phyloP scores from a whole-genome alignment of 2,329 filamentous ascomycete genomes.

The Cercospora sojina region DNA sequence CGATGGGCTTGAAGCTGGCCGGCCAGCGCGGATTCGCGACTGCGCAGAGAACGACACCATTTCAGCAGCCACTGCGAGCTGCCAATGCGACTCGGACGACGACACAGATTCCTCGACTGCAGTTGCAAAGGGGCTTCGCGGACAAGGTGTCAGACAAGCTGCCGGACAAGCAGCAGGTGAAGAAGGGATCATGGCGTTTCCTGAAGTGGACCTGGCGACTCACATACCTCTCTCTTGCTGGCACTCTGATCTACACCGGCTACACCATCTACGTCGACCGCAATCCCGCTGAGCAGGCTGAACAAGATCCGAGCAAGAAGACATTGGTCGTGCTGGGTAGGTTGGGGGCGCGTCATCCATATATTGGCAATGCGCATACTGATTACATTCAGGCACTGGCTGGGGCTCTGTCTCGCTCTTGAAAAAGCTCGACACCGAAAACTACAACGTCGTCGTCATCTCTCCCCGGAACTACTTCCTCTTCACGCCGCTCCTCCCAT shows the following conservation, averaged over 20 bases:
- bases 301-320: slow-evolving; percentile 87
- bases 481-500: slow-evolving; percentile 94
- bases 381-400: slow-evolving; percentile 68
- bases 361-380: slow-evolving; percentile 11
- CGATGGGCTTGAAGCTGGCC: slow-evolving; percentile 27
- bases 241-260: slow-evolving; percentile 66
- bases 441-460: slow-evolving; percentile 95
- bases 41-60: slow-evolving; percentile 18
- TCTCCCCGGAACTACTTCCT: slow-evolving; percentile 99
- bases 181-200: slow-evolving; percentile 62
- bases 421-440: slow-evolving; percentile 97
- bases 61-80: slow-evolving; percentile 25
- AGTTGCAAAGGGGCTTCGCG: slow-evolving; percentile 35
- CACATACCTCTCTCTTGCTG: slow-evolving; percentile 72
- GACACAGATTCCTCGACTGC: slow-evolving; percentile 17
- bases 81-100: slow-evolving; percentile 13
- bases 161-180: slow-evolving; percentile 35
- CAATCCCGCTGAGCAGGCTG: slow-evolving; percentile 75
- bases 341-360: slow-evolving; percentile 14
- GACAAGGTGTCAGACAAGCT: slow-evolving; percentile 34
- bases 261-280: slow-evolving; percentile 82
- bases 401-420: slow-evolving; percentile 95
- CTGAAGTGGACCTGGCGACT: slow-evolving; percentile 82
- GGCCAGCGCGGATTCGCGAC: slow-evolving; percentile 30
- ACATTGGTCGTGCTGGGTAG: slow-evolving; percentile 91